Evolutionary conservation across 2,329 filamentous ascomycete species (phyloP), one percentile per base, ranked within the genome.

Genomic region (Aspergillus tamarii): DNA sequence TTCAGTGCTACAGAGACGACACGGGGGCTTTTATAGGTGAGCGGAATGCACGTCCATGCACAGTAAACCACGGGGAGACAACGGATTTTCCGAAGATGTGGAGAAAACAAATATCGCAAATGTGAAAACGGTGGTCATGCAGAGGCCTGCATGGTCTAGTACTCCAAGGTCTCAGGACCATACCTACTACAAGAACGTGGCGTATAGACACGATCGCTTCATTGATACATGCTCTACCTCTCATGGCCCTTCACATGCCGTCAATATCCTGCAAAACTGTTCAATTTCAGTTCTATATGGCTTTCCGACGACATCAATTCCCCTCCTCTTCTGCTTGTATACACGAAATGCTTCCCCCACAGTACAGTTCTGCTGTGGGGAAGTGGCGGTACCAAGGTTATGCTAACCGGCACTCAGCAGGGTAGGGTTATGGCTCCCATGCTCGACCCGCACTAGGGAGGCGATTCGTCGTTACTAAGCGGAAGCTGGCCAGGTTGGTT

Each of bases 221-320:
- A 4, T 26, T 7, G 3, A 6, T 3, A 2, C 2, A 19, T 30
- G 9, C 11, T 30, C 1, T 30, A 30, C 1, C 2, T 4, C 3
- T n/a, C 26, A 11, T 30, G 0, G 9, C 1, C 10, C 3, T 46
- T 21, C 9, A 3, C 39, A 19, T 10, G 16, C 3, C 16, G 4
- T n/a, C 7, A 3, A 19, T 41, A 10, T 41, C 16, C 8, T 10
- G 9, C 3, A 19, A 41, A n/a, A 6, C 5, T 4, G 16, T 10
- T n/a, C 8, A n/a, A n/a, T 4, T 41, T 8, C 2, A n/a, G 16
- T 10, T 9, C 16, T 3, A 39, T 19, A 16, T 32, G 2, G 16
- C 6, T 19, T 19, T 8, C 7, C 8, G 0, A 4, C 12, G 4
- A 2, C 34, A 1, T 14, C 4, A 6, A 16, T 36, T 16, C 12